Evolutionary conservation across 179 eudicot species (phyloP), one percentile per base, ranked within the genome.

Genomic region (Pouteria campechiana): DNA sequence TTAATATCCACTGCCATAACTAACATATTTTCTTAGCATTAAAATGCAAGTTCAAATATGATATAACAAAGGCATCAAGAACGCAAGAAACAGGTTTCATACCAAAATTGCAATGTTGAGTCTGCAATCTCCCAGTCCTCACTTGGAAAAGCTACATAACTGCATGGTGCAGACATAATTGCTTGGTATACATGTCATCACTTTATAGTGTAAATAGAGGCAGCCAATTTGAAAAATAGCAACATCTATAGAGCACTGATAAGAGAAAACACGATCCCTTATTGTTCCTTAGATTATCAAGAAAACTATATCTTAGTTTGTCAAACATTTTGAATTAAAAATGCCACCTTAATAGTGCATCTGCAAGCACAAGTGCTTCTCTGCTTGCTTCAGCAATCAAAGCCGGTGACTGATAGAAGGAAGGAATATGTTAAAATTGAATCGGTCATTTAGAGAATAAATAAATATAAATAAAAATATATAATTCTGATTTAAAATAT

Each of bases 41-140:
- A n/a, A n/a, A n/a, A n/a, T n/a, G n/a, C n/a, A n/a, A n/a, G n/a
- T n/a, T n/a, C n/a, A n/a, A n/a, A n/a, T n/a, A n/a, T n/a, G n/a
- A n/a, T n/a, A 28, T 4, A 37, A 48, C 7, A 54, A 20, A 11
- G 6, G 46, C 5, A 21, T 7, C 15, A 32, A 27, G 2, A 34
- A 20, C 23, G 27, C 14, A 13, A 28, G 41, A 38, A 36, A 44
- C 45, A 27, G 41, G 20, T 37, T 17, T 17, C 17, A 48, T 77
- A 92, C 99, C 99, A 92, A 71, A 92, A 87, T 58, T 76, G 99
- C 69, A 87, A 71, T 36, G 96, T 92, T 42, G 83, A 83, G 59
- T 92, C 96, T 18, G 96, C 96, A 50, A 92, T 77, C 37, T 82
- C 96, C 96, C 99, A 92, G 23, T 79, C 96, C 63, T 73, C 77